phyloP scores from a whole-genome alignment of 768 basidiomycete genomes.

The Lactarius deliciosus region DNA sequence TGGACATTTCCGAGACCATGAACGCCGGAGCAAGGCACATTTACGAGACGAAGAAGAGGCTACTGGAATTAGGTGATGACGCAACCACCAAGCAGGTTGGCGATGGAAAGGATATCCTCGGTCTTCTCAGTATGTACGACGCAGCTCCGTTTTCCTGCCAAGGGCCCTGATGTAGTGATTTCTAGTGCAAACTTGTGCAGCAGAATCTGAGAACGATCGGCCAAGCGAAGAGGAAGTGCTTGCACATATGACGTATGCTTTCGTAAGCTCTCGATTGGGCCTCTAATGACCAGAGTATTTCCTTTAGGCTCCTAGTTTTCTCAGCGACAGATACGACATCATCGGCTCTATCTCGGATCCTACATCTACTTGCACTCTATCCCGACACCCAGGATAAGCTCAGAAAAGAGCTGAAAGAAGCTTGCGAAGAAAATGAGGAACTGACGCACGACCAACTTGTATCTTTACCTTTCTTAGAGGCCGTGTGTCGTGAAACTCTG shows the following conservation, averaged over 20 bases:
- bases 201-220: conserved; percentile 31
- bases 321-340: conserved; percentile 16
- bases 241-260: conserved; percentile 38
- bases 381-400: not conserved
- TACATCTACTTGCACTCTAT: not conserved
- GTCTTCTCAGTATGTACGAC: not conserved
- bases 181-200: conserved; percentile 36
- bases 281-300: not conserved
- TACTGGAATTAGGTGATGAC: conserved; percentile 35
- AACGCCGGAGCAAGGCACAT: conserved; percentile 39
- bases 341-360: not conserved
- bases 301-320: conserved; percentile 21
- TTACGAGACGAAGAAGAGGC: conserved; percentile 40
- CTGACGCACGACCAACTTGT: conserved; percentile 37
- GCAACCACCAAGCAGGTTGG: not conserved
- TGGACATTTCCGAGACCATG: conserved; percentile 35
- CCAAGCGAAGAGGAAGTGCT: conserved; percentile 39
- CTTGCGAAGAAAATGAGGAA: conserved; percentile 26
- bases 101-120: not conserved
- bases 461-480: conserved; percentile 36
- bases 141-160: not conserved
- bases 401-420: not conserved
- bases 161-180: not conserved
- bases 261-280: not conserved
- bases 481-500: conserved; percentile 10